A percentile compares a stretch with the other conserved stretches of the same genome.
phyloP scores from a whole-genome alignment of 495 filamentous ascomycete species.

The Podospora pseudopauciseta region DNA sequence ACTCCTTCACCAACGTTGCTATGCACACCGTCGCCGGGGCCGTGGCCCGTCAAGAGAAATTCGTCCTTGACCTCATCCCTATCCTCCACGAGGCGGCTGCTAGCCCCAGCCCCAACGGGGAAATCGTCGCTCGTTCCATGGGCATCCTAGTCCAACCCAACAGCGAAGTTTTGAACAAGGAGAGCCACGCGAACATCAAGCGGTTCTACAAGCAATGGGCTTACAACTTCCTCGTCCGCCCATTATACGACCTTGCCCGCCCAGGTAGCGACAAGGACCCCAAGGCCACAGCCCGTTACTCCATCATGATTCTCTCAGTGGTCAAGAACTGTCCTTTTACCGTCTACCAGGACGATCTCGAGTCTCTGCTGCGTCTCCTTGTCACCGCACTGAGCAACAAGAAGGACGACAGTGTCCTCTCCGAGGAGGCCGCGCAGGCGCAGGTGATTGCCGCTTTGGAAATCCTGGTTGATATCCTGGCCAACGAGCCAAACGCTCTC shows the following conservation, averaged over 20 bases:
- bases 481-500: constrained; percentile 34
- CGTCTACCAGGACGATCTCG: constrained; percentile 41
- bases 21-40: constrained; percentile 31
- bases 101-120: constrained; percentile 21
- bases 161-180: constrained; percentile 21
- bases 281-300: constrained; percentile 26
- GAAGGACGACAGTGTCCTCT: constrained; percentile 3
- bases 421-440: constrained; percentile 20
- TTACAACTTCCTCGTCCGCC: constrained; percentile 30
- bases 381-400: constrained; percentile 34
- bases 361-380: constrained; percentile 34
- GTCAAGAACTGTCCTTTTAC: constrained; percentile 38
- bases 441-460: constrained; percentile 33
- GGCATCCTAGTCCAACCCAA: constrained; percentile 28
- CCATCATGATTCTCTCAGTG: constrained; percentile 35
- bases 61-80: constrained; percentile 21
- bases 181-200: constrained; percentile 32
- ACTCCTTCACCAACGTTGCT: constrained; percentile 23
- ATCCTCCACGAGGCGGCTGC: constrained; percentile 22
- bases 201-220: constrained; percentile 37
- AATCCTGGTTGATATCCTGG: constrained; percentile 39
- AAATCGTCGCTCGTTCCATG: constrained; percentile 28
- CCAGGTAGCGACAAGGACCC: constrained; percentile 17
- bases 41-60: constrained; percentile 29
- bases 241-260: constrained; percentile 26